phyloP scores from a whole-genome alignment of 495 filamentous ascomycete genomes.

The Tetracladium setigerum region DNA sequence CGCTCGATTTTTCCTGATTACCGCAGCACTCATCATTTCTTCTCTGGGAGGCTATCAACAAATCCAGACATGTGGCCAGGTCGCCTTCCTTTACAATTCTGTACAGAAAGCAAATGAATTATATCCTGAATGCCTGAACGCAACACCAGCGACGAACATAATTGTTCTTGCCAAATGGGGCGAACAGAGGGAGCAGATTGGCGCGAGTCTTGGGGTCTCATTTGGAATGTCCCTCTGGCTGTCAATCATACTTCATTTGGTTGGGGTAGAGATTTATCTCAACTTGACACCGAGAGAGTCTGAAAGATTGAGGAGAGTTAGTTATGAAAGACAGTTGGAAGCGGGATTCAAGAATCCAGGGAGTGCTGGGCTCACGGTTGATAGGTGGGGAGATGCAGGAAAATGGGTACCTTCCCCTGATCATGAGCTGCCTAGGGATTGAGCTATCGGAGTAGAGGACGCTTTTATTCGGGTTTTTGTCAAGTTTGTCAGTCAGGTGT shows the following conservation, averaged over 20 bases:
- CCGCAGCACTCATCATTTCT: constrained; percentile 27
- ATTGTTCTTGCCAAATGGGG: constrained; percentile 26
- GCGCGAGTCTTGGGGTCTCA: constrained; percentile 26
- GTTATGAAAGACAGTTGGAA: constrained; percentile 44
- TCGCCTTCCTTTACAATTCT: constrained; percentile 24
- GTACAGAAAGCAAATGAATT: neutral
- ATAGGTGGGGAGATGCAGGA: constrained; percentile 36
- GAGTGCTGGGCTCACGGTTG: constrained; percentile 34
- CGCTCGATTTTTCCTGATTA: constrained; percentile 32
- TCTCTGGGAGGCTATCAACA: constrained; percentile 26
- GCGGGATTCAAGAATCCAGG: constrained; percentile 40
- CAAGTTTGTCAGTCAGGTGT: too few species aligned
- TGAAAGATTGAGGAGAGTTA: constrained; percentile 37
- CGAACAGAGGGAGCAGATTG: constrained; percentile 24
- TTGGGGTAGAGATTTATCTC: constrained; percentile 44
- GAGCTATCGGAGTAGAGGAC: too few species aligned
- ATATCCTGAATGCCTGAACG: constrained; percentile 34
- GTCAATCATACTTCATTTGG: constrained; percentile 32
- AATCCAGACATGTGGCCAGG: constrained; percentile 33
- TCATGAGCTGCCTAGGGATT: too few species aligned
- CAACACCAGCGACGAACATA: constrained; percentile 18
- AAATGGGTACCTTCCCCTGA: constrained; percentile 16
- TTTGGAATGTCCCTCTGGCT: constrained; percentile 41
- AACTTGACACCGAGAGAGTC: constrained; percentile 40
- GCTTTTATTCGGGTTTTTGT: too few species aligned